Conservation (phyloP, 2,329 filamentous ascomycete species). For the Venturiaceae sp. region DNA sequence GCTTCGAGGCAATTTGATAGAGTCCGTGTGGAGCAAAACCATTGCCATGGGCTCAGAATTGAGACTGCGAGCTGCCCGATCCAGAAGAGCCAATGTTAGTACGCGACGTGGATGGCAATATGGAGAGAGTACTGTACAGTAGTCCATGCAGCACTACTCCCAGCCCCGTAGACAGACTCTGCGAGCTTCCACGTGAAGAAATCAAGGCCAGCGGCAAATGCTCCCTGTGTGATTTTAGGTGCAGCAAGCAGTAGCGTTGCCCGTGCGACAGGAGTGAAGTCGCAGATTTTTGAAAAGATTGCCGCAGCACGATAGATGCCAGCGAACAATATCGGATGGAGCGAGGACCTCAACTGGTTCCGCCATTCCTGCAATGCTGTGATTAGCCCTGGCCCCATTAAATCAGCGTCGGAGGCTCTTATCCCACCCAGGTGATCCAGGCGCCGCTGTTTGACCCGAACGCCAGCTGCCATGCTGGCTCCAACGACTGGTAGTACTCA, state of each 20-base stretch:
- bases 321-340: constrained; percentile 85
- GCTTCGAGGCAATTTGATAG: constrained; percentile 92
- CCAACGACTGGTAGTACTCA: constrained; percentile 92
- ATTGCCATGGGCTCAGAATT: constrained; percentile 81
- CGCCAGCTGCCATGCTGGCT: constrained; percentile 84
- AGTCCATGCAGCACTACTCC: constrained; percentile 55
- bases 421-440: constrained; percentile 89
- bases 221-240: constrained; percentile 67
- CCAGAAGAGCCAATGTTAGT: constrained; percentile 5
- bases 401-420: neutral
- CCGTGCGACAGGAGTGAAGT: constrained; percentile 43
- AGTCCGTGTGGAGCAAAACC: constrained; percentile 87
- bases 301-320: constrained; percentile 58
- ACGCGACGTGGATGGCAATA: constrained; percentile 3
- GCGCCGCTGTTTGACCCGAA: constrained; percentile 63
- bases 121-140: constrained; percentile 42
- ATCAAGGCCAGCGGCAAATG: constrained; percentile 69
- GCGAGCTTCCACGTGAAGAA: constrained; percentile 84
- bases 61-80: constrained; percentile 56
- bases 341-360: constrained; percentile 73
- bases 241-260: constrained; percentile 60
- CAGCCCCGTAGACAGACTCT: constrained; percentile 58
- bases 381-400: constrained; percentile 6
- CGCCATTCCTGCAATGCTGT: constrained; percentile 69
- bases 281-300: constrained; percentile 44